Conservation (phyloP, 1,284 basidiomycete genomes). For the Puccinia coronata region DNA sequence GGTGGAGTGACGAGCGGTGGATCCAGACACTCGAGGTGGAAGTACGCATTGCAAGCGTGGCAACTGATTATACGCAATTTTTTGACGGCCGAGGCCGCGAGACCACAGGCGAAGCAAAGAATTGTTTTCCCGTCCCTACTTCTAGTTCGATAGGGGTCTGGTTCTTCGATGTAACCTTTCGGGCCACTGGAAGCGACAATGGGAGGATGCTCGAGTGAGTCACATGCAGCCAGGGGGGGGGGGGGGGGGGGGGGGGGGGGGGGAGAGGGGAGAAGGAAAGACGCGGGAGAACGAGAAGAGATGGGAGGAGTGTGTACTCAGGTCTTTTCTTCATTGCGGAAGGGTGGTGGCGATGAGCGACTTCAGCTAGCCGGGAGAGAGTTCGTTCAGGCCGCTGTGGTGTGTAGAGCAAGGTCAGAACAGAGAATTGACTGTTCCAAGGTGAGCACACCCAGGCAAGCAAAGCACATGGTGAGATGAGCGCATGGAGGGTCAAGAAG, state of each 20-base stretch:
- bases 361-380: background rate
- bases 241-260: background rate
- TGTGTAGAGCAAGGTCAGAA: slow-evolving; percentile 1
- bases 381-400: background rate
- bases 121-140: slow-evolving; percentile 46
- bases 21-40: slow-evolving; percentile 45
- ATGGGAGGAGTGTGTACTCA: background rate
- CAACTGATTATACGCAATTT: slow-evolving; percentile 36
- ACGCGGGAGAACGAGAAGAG: background rate
- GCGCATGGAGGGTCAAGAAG: too few species aligned
- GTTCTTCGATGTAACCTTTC: slow-evolving; percentile 45
- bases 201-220: too few species aligned
- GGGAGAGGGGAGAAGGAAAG: background rate
- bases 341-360: background rate
- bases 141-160: slow-evolving; percentile 45
- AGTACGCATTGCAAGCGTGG: slow-evolving; percentile 34
- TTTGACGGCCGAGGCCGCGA: slow-evolving; percentile 27
- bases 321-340: slow-evolving; percentile 25
- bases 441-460: too few species aligned
- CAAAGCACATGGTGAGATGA: too few species aligned
- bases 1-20: slow-evolving; percentile 45
- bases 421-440: background rate
- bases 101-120: slow-evolving; percentile 41
- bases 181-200: background rate
- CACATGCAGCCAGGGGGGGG: background rate